Conservation (phyloP, 495 filamentous ascomycete genomes). For the Hyaloscypha variabilis region DNA sequence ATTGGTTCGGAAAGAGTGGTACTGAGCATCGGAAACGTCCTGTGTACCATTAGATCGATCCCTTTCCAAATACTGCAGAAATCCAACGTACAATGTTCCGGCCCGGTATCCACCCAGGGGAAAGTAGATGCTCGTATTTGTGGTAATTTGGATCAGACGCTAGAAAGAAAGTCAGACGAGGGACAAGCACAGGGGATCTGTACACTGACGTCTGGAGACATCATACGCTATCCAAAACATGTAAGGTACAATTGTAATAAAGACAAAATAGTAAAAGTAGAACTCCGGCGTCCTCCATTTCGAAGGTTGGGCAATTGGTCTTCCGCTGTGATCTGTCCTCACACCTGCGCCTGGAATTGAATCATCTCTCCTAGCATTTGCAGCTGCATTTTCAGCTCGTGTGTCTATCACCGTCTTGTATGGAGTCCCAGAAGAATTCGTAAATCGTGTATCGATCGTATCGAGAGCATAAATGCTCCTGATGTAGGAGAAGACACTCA, state of each 20-base stretch:
- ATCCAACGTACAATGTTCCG: constrained; percentile 75
- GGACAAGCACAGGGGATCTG: not conserved
- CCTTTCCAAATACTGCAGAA: not conserved
- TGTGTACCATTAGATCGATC: constrained; percentile 35
- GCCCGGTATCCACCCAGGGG: constrained; percentile 90
- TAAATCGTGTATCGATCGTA: constrained; percentile 92
- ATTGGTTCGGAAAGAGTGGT: constrained; percentile 83
- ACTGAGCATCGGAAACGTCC: constrained; percentile 92
- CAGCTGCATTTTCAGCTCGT: constrained; percentile 34
- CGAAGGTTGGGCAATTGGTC: constrained; percentile 54
- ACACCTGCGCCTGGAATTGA: constrained; percentile 30
- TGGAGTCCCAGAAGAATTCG: constrained; percentile 68
- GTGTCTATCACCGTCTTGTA: constrained; percentile 53
- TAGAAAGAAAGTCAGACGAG: constrained; percentile 38
- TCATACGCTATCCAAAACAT: constrained; percentile 91
- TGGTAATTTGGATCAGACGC: constrained; percentile 81
- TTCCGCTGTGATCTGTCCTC: constrained; percentile 44
- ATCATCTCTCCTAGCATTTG: constrained; percentile 34
- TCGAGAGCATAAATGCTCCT: constrained; percentile 75
- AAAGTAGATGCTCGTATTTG: constrained; percentile 71
- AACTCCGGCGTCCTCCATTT: constrained; percentile 90
- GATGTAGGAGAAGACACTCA: constrained; percentile 32
- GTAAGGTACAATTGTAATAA: constrained; percentile 68
- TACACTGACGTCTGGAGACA: constrained; percentile 76
- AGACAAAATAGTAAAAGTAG: constrained; percentile 75